phyloP scores from a whole-genome alignment of 2,329 filamentous ascomycete genomes.

The Diaporthe sp. region DNA sequence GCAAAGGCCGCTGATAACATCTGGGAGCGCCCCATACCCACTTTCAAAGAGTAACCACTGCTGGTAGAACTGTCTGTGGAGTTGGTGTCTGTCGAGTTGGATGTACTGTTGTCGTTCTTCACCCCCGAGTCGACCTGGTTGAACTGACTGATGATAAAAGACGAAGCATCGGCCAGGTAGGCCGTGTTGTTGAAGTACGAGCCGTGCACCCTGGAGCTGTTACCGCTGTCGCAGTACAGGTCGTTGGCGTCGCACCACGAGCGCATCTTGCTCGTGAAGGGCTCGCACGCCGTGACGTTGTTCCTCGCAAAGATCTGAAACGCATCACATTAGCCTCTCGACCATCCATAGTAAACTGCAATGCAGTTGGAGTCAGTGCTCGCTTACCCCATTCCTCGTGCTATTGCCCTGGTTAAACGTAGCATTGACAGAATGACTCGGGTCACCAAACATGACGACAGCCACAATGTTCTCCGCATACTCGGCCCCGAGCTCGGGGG shows the following conservation, averaged over 20 bases:
- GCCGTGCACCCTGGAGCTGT: slow-evolving; percentile 43
- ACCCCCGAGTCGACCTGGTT: slow-evolving; percentile 9
- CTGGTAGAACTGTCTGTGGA: not conserved
- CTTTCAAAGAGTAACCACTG: not conserved
- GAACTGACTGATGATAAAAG: slow-evolving; percentile 45
- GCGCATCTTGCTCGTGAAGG: slow-evolving; percentile 44
- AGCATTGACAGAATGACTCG: slow-evolving; percentile 41
- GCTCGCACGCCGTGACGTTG: slow-evolving; percentile 44
- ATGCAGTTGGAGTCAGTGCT: too few relatives aligned
- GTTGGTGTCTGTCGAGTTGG: not conserved
- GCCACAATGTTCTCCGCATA: slow-evolving; percentile 42
- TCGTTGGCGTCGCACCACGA: slow-evolving; percentile 48
- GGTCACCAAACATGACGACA: slow-evolving; percentile 46
- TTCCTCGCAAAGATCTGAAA: slow-evolving; percentile 46
- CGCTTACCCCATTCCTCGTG: slow-evolving; percentile 44
- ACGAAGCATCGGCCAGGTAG: slow-evolving; percentile 43
- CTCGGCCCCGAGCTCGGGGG: not conserved
- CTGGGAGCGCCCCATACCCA: not conserved
- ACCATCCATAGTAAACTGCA: not conserved
- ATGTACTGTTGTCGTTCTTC: not conserved
- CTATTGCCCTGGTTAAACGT: slow-evolving; percentile 46
- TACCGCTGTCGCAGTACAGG: slow-evolving; percentile 47
- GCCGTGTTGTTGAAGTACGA: slow-evolving; percentile 46
- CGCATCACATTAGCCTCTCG: not conserved
- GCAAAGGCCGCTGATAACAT: not conserved